Percentiles rank a stretch among this genome's conserved stretches.
Evolutionary conservation across 1,139 yeast genomes (phyloP).

Genomic region (Protomyces inundatus): DNA sequence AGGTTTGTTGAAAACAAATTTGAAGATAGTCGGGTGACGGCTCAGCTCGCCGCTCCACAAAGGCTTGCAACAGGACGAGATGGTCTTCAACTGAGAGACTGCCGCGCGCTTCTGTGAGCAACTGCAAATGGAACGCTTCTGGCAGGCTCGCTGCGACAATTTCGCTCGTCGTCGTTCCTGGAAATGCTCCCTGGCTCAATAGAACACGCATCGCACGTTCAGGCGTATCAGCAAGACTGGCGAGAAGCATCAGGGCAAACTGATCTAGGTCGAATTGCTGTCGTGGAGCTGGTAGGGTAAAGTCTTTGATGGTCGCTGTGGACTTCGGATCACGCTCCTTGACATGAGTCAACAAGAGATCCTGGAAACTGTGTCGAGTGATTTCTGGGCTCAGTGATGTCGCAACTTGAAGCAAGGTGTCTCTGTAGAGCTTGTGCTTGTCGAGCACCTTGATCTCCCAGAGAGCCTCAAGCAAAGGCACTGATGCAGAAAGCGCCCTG

Average conservation of each 20-base stretch:
- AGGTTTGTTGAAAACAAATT: background rate
- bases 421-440: background rate
- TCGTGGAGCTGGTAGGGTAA: background rate
- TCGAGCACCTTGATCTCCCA: background rate
- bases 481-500: background rate
- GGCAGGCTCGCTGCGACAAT: background rate
- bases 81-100: background rate
- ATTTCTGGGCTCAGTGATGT: background rate
- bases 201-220: background rate
- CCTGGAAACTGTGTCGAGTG: background rate
- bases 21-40: background rate
- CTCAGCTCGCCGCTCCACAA: background rate
- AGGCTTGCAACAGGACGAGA: background rate
- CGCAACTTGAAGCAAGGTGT: background rate
- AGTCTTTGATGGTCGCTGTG: no score
- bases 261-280: background rate
- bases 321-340: no score
- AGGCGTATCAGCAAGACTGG: background rate
- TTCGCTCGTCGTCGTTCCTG: background rate
- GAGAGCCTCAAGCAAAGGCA: background rate
- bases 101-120: background rate
- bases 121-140: background rate
- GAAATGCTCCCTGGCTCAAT: background rate
- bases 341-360: background rate
- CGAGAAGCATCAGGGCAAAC: background rate